phyloP scores from a whole-genome alignment of 164 flowering plant genomes.

The Umbilicus rupestris region DNA sequence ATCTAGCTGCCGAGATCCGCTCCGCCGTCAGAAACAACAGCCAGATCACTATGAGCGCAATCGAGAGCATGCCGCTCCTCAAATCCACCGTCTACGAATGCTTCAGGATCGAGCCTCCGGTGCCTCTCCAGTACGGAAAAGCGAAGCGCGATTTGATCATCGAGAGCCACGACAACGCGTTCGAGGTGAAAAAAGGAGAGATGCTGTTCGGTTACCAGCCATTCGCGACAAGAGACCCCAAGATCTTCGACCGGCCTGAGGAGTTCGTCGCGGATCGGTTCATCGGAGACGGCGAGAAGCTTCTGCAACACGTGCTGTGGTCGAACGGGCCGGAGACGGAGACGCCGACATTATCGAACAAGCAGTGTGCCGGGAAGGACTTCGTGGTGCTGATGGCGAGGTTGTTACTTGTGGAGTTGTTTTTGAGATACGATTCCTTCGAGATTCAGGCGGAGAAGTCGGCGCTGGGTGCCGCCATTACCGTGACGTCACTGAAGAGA shows the following conservation, averaged over 20 bases:
- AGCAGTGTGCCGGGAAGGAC: constrained; percentile 14
- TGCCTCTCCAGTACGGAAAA: constrained; percentile 8
- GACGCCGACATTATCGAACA: not conserved
- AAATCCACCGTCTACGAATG: constrained; percentile 12
- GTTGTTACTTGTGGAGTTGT: constrained; percentile 6
- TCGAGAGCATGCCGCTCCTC: constrained; percentile 8
- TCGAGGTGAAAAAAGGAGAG: constrained; percentile 10
- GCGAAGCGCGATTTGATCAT: constrained; percentile 10
- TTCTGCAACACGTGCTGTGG: constrained; percentile 9
- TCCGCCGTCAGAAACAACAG: not conserved
- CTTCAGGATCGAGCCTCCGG: constrained; percentile 10
- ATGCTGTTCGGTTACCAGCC: constrained; percentile 9
- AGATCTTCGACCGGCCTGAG: constrained; percentile 4
- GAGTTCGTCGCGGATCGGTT: constrained; percentile 9
- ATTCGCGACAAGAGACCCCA: constrained; percentile 6
- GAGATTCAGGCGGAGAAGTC: not conserved
- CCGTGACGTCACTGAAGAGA: constrained; percentile 4
- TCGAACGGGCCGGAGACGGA: constrained; percentile 12
- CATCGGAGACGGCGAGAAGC: constrained; percentile 9
- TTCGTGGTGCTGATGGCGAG: constrained; percentile 8
- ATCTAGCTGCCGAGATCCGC: not conserved
- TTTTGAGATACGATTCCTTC: constrained; percentile 10
- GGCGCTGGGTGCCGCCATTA: not conserved
- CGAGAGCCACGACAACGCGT: constrained; percentile 5
- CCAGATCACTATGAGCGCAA: not conserved